phyloP scores from a whole-genome alignment of 2,329 filamentous ascomycete species.

The Juglanconis oblonga region DNA sequence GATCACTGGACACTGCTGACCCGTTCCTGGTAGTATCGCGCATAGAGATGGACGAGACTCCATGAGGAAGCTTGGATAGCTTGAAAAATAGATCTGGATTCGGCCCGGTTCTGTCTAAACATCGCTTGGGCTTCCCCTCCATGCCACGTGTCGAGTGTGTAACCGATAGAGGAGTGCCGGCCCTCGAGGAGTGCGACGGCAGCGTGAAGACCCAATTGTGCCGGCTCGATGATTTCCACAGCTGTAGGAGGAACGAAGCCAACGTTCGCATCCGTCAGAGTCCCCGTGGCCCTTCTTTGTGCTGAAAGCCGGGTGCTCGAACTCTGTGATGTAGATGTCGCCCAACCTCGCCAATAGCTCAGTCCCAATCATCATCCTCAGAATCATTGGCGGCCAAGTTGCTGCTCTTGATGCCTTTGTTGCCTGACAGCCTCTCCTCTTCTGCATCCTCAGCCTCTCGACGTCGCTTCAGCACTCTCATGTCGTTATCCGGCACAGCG shows the following conservation, averaged over 20 bases:
- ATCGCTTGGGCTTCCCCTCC: background rate
- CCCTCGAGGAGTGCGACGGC: background rate
- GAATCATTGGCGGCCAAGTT: conserved; percentile 37
- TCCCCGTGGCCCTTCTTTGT: background rate
- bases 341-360: conserved; percentile 23
- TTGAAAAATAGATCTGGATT: background rate
- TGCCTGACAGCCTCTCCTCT: conserved; percentile 49
- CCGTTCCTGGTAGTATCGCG: conserved; percentile 12
- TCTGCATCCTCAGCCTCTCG: conserved; percentile 59
- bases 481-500: conserved; percentile 74
- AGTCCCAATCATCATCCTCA: conserved; percentile 62
- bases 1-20: background rate
- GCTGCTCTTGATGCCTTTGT: conserved; percentile 47
- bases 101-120: background rate
- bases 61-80: background rate
- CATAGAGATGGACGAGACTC: background rate
- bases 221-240: background rate
- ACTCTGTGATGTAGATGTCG: background rate
- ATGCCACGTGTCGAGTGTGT: background rate
- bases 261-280: background rate
- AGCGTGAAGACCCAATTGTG: background rate
- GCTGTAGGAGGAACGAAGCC: background rate
- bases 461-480: conserved; percentile 66
- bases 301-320: too few relatives aligned
- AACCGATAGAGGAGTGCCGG: background rate